These are phyloP conservation scores for Aureobasidium sp. DNA, from an alignment of 2,329 filamentous ascomycete species.

Conservation along the genomic window DNA sequence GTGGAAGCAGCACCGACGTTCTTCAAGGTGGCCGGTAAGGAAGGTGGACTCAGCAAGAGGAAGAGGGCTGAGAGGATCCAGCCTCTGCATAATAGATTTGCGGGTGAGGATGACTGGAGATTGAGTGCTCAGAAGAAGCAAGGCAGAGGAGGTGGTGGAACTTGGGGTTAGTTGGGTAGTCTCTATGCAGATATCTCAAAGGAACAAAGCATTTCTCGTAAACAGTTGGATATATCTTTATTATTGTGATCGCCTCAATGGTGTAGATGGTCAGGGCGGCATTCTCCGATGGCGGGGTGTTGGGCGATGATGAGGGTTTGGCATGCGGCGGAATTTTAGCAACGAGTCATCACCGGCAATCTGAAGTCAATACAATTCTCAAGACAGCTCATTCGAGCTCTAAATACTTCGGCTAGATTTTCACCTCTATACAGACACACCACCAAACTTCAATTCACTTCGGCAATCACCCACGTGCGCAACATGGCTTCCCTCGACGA, in stretches of 20 bases:
- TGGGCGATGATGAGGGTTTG: background rate
- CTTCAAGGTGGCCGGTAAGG: constrained; percentile 95
- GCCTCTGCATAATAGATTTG: constrained; percentile 94
- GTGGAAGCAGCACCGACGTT: constrained; percentile 98
- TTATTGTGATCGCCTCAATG: no score
- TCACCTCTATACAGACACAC: background rate
- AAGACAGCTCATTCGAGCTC: constrained; percentile 29
- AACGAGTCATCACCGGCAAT: constrained; percentile 24
- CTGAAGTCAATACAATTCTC: constrained; percentile 29
- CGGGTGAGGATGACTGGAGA: constrained; percentile 94
- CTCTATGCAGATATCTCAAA: background rate
- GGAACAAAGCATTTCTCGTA: background rate
- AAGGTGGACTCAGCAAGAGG: constrained; percentile 81
- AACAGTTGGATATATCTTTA: no score
- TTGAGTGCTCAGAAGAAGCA: constrained; percentile 87
- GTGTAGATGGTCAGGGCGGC: background rate
- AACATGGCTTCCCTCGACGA: constrained; percentile 38
- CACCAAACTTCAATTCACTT: background rate
- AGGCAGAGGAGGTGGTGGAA: constrained; percentile 89
- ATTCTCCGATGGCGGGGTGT: constrained; percentile 17
- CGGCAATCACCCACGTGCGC: constrained; percentile 18
- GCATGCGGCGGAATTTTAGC: constrained; percentile 18
- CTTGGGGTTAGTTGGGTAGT: constrained; percentile 73
- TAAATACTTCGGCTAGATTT: background rate
- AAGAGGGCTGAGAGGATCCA: constrained; percentile 96